These are phyloP conservation scores for Phytophthora agathidicida DNA, from an alignment of 352 stramenopile genomes.

Conservation along the genomic window DNA sequence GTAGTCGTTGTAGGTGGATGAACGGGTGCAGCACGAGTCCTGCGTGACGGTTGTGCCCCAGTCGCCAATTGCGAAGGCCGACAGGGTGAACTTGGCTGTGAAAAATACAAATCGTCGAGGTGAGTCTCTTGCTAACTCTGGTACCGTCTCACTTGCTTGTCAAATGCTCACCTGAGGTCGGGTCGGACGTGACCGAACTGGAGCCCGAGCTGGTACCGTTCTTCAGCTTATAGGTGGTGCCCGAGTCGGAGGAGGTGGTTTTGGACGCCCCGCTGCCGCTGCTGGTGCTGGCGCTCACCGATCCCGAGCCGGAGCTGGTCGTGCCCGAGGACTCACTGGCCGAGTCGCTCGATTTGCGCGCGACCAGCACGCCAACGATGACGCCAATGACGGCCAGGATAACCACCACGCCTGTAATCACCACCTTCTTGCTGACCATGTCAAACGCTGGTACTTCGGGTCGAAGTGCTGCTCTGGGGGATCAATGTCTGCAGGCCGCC, in stretches of 20 bases:
- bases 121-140: slow-evolving; percentile 4
- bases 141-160: slow-evolving; percentile 12
- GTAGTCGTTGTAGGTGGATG: slow-evolving; percentile 61
- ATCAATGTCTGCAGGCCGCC: slow-evolving; percentile 9
- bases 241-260: slow-evolving; percentile 11
- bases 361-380: slow-evolving; percentile 48
- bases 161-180: slow-evolving; percentile 41
- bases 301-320: slow-evolving; percentile 26
- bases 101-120: slow-evolving; percentile 12
- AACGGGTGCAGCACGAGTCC: slow-evolving; percentile 78
- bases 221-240: slow-evolving; percentile 34
- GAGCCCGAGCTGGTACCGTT: slow-evolving; percentile 26
- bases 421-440: slow-evolving; percentile 39
- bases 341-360: slow-evolving; percentile 35
- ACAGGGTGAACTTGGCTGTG: slow-evolving; percentile 48
- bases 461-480: neutral
- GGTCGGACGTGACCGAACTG: slow-evolving; percentile 56
- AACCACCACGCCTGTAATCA: slow-evolving; percentile 49
- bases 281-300: slow-evolving; percentile 3
- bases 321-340: slow-evolving; percentile 34
- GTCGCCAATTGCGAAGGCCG: slow-evolving; percentile 73
- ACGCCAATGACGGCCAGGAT: slow-evolving; percentile 55
- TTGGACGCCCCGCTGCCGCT: slow-evolving; percentile 12
- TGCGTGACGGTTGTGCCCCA: slow-evolving; percentile 67
- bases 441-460: slow-evolving; percentile 4